Base-by-base conservation (phyloP, 352 stramenopile species). In the Phytophthora europaea region DNA sequence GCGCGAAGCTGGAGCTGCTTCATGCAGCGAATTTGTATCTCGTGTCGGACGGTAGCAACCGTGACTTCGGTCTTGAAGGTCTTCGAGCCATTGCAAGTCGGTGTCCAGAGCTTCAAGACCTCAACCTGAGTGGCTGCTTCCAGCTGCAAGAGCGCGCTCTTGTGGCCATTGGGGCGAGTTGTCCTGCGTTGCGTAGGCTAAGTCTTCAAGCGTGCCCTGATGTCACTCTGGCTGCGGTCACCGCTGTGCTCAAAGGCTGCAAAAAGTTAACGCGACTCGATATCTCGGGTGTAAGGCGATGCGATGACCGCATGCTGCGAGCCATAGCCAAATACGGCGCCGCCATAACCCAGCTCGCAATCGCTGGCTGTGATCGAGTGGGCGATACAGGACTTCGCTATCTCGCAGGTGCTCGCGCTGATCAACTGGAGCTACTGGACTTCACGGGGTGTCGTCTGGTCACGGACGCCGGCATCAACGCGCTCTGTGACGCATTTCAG, bases 1-100 rank as follows among this genome's bases (percentile, higher is more conserved):
- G 96, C 55, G 77, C 82, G 1, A 80, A 89, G 28, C 80, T 99
- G 1, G 81, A 84, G 34, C 67, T 81, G 20, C 81, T 98, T 7
- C 83, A 94, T 64, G 77, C 89, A 57, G 85, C 76, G 28, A 93
- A 94, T 26, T 63, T 99, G 50, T 97, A 95, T 58, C 85, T 98
- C 61, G 83, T 99, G 0, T 98, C 93, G 16, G 95, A 99, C 65
- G 96, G 96, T n/a, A 92, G 88, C 61, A 87, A 97, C 38, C 91
- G 94, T 26, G 86, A 97, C 48, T 98, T 98, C 80, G 94, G 90
- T 1, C 78, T 98, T 5, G 95, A 98, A 75, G 96, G 96, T 4
- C 74, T 99, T 1, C 94, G 97, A 59, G 92, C 94, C 2, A 80
- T 98, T 43, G 87, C 90, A 10, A 80, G 74, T 15, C 79, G 79